Evolutionary conservation across 441 rosid genomes (phyloP), one percentile per base, ranked within the genome.

Genomic region (Macaranga tanarius): DNA sequence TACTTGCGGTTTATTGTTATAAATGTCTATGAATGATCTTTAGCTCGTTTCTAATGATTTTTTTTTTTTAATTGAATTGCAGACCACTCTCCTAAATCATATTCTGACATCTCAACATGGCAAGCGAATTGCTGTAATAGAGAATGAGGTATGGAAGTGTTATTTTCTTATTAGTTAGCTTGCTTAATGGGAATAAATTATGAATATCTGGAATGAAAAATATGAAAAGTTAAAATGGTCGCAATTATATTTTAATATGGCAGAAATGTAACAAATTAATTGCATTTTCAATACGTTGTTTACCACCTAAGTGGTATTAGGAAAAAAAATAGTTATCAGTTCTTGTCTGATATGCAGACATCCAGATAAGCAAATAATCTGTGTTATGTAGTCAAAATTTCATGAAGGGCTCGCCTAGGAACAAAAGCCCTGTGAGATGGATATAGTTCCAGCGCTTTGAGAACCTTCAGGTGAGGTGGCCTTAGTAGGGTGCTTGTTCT

Each of bases 41-140:
- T 25, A 38, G 22, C 47, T 75, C 8, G 20, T 40, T 45, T 26
- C 8, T 31, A 17, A 9, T 12, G 23, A 31, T 2, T 40, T 10
- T 34, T 16, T 70, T 31, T 56, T 7, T 19, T 16, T 62, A 22
- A 11, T 71, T 71, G 42, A 0, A 34, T 15, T 73, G 79, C 81
- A 84, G 91, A 90, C 96, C 10, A 90, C 93, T 59, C 88, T 90
- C 10, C 78, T 90, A 57, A 90, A 89, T 79, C 96, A 85, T 75
- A 90, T 90, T 67, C 84, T 90, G 65, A 87, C 92, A 4, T 81
- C 87, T 42, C 83, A 87, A 69, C 96, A 90, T 48, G 89, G 93
- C 52, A 90, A 90, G 80, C 79, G 89, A 57, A 89, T 90, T 65
- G 96, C 96, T 28, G 93, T 90, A 25, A 87, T 90, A 9, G 96